These are phyloP conservation scores for Ramularia collo-cygni DNA, from an alignment of 2,329 filamentous ascomycete species.

Conservation along the genomic window DNA sequence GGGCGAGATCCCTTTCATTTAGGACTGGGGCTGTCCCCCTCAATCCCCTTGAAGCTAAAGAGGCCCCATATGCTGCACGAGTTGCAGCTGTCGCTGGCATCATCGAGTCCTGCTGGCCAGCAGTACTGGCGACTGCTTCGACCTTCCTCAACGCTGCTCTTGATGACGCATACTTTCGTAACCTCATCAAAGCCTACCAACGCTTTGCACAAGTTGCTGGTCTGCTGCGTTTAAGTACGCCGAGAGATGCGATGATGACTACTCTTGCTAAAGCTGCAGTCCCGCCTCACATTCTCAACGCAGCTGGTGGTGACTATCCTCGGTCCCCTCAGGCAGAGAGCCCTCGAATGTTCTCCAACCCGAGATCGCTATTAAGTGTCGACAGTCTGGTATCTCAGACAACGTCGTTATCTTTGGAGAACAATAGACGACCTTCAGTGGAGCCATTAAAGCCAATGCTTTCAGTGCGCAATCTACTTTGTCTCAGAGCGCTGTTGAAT, in stretches of 20 bases:
- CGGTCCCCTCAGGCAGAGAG: slow-evolving; percentile 41
- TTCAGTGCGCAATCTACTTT: slow-evolving; percentile 84
- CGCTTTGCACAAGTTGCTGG: slow-evolving; percentile 94
- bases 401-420: slow-evolving; percentile 49
- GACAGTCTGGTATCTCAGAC: slow-evolving; percentile 60
- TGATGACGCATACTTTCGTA: slow-evolving; percentile 90
- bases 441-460: slow-evolving; percentile 51
- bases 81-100: slow-evolving; percentile 73
- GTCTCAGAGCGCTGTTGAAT: slow-evolving; percentile 85
- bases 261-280: slow-evolving; percentile 90
- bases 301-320: slow-evolving; percentile 28
- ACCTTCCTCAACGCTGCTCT: slow-evolving; percentile 89
- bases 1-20: slow-evolving; percentile 55
- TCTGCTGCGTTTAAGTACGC: slow-evolving; percentile 73
- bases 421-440: slow-evolving; percentile 52
- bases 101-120: slow-evolving; percentile 91
- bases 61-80: slow-evolving; percentile 63
- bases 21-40: slow-evolving; percentile 71
- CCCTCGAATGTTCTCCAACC: slow-evolving; percentile 59
- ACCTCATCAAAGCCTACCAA: slow-evolving; percentile 85
- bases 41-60: slow-evolving; percentile 71
- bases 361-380: slow-evolving; percentile 65
- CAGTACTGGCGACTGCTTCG: slow-evolving; percentile 87
- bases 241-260: slow-evolving; percentile 88
- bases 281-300: slow-evolving; percentile 60